phyloP scores from a whole-genome alignment of 1,284 basidiomycete genomes.

The Cutaneotrichosporon sp. region DNA sequence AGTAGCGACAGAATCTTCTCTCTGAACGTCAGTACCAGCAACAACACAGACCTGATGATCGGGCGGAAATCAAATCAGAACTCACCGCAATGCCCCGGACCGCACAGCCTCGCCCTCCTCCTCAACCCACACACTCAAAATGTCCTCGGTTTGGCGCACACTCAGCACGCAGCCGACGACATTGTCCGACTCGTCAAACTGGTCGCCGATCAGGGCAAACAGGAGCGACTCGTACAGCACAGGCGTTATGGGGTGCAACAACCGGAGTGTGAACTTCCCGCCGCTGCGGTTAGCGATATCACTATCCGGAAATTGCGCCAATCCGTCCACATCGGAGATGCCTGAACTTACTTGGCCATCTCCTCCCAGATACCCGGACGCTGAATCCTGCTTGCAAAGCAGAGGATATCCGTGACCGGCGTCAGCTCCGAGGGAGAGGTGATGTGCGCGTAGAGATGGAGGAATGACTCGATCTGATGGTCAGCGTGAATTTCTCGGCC shows the following conservation, averaged over 20 bases:
- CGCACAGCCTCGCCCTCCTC: constrained; percentile 44
- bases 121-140: constrained; percentile 50
- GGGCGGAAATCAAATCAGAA: not conserved
- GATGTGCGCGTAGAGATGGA: constrained; percentile 48
- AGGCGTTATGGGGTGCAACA: constrained; percentile 44
- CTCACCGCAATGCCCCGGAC: constrained; percentile 43
- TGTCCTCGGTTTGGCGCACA: constrained; percentile 47
- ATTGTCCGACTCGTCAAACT: constrained; percentile 48
- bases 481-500: not conserved
- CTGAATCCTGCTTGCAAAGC: constrained; percentile 44
- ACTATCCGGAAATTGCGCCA: too few species aligned
- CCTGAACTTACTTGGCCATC: constrained; percentile 43
- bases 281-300: constrained; percentile 20
- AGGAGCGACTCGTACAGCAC: constrained; percentile 45
- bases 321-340: too few species aligned
- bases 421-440: constrained; percentile 46
- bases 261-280: constrained; percentile 45
- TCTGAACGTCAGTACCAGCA: constrained; percentile 20
- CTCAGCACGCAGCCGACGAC: constrained; percentile 49
- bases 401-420: constrained; percentile 47
- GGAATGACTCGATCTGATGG: constrained; percentile 48
- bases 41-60: too few species aligned
- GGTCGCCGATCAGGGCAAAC: constrained; percentile 47
- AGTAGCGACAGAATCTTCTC: constrained; percentile 46
- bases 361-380: constrained; percentile 50